Base-by-base conservation (phyloP, 768 basidiomycete species). In the Naganishia antarctica region DNA sequence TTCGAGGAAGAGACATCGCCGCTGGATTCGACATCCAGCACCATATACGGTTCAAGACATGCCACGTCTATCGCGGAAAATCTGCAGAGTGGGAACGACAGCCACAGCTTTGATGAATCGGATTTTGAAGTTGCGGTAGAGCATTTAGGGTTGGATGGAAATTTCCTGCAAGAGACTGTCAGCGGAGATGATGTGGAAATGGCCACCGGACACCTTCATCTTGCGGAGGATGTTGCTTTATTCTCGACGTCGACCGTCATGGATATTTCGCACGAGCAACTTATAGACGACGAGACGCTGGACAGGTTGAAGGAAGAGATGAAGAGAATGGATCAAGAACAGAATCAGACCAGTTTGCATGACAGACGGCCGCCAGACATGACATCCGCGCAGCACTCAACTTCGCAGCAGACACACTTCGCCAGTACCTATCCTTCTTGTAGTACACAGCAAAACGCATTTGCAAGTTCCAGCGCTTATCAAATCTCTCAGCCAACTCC, bases 231-330 rank as follows among this genome's bases (percentile, higher is more conserved):
- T 21, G 34, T 37, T 1, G 23, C 47, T 12, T 7, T 41, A 16
- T 57, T 57, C 18, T 3, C 21, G 13, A 40, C 32, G 29, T 31
- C 32, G 2, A 21, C 31, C 8, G 15, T 57, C 23, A 34, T 23
- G 21, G 37, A 25, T 34, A 57, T 9, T 21, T 37, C 6, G 11
- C 13, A 34, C 37, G 21, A 57, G n/a, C 53, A 21, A 16, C 34
- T 57, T 2, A 21, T 57, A 3, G 53, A 57, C n/a, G 53, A 57
- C 23, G 53, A 57, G 16, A 57, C 53, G 28, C 37, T 57, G 53
- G 34, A 57, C 8, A 32, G 53, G 31, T 16, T 57, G 11, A 34
- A 57, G 16, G 53, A 57, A 6, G 53, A 57, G 23, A 57, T 57
- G 53, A 57, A 32, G 13, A 57, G 53, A 16, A 57, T 57, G 31